Percentiles rank a stretch among this genome's conserved stretches.
Evolutionary conservation across 208 protist species (phyloP).

Genomic region (Leishmania major): DNA sequence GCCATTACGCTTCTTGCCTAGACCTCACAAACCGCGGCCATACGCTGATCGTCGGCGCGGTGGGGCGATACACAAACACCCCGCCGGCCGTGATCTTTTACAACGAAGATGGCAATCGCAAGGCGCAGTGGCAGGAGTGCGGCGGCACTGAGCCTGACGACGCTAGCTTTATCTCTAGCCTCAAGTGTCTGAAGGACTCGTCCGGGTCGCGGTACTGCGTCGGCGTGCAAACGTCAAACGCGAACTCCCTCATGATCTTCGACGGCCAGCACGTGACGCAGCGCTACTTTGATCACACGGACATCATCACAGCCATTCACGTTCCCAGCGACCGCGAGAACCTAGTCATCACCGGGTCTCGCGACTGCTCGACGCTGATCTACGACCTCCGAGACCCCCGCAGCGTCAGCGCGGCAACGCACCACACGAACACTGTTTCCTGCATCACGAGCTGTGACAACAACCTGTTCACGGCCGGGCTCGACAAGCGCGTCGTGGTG

Average conservation of each 20-base stretch:
- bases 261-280: conserved; percentile 61
- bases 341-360: conserved; percentile 79
- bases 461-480: conserved; percentile 81
- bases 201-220: conserved; percentile 63
- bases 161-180: conserved; percentile 75
- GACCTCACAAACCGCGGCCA: conserved; percentile 77
- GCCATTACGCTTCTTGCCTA: conserved; percentile 86
- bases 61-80: conserved; percentile 45
- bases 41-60: conserved; percentile 76
- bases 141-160: conserved; percentile 71
- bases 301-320: conserved; percentile 85
- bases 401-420: conserved; percentile 43
- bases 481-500: conserved; percentile 77
- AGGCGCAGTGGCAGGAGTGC: conserved; percentile 79
- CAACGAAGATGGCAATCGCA: conserved; percentile 47
- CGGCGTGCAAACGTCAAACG: conserved; percentile 41
- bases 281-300: conserved; percentile 80
- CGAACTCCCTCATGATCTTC: conserved; percentile 68
- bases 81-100: conserved; percentile 84
- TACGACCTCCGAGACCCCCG: conserved; percentile 69
- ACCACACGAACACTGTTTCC: conserved; percentile 80
- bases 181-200: conserved; percentile 53
- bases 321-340: conserved; percentile 67
- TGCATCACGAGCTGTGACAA: conserved; percentile 78
- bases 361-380: conserved; percentile 80